These are phyloP conservation scores for Chaetothyriales sp. DNA, from an alignment of 2,329 filamentous ascomycete genomes.

Conservation along the genomic window DNA sequence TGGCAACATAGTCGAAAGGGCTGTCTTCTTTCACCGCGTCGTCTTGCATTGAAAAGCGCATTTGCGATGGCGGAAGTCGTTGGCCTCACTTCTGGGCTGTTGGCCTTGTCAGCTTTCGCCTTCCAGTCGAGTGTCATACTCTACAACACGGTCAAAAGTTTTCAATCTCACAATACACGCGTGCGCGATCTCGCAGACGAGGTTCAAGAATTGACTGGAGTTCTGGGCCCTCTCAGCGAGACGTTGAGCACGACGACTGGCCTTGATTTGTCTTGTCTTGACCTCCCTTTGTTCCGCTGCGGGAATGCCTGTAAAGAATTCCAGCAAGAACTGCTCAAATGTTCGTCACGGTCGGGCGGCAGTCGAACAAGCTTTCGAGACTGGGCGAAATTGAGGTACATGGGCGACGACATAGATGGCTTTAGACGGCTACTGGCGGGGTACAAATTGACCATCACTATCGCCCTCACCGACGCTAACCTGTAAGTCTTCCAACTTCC, in stretches of 20 bases:
- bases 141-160: constrained; percentile 27
- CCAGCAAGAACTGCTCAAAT: constrained; percentile 26
- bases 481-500: constrained; percentile 24
- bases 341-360: constrained; percentile 22
- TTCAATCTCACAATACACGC: constrained; percentile 25
- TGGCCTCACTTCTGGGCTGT: constrained; percentile 26
- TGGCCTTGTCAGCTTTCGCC: constrained; percentile 27
- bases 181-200: constrained; percentile 32
- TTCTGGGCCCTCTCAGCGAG: constrained; percentile 25
- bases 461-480: constrained; percentile 29
- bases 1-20: neutral
- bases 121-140: constrained; percentile 28
- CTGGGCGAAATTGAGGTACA: constrained; percentile 33
- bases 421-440: constrained; percentile 29
- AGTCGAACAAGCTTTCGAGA: constrained; percentile 31
- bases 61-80: constrained; percentile 27
- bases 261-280: constrained; percentile 21
- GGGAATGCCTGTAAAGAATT: constrained; percentile 33
- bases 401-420: constrained; percentile 31
- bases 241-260: constrained; percentile 19
- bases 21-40: neutral
- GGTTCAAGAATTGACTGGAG: constrained; percentile 26
- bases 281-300: constrained; percentile 30
- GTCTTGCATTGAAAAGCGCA: neutral
- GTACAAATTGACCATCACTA: constrained; percentile 31